Evolutionary conservation across 129 eudicot species (phyloP).

Genomic region (Pulicaria dysenterica): DNA sequence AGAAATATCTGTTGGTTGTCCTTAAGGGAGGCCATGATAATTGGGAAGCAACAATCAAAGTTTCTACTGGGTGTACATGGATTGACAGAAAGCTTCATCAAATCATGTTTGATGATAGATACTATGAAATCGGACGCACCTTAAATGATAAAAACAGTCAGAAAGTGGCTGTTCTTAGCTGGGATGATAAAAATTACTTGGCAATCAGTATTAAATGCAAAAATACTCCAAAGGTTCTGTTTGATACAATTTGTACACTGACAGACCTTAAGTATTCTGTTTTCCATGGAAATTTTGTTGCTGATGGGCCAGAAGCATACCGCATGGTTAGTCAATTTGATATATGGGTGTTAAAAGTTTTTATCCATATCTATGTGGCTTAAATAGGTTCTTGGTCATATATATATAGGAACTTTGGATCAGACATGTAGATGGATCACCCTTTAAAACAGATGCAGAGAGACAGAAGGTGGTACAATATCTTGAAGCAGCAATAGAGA

Average conservation of each 20-base stretch:
- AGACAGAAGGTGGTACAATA: not conserved
- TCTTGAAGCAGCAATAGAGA: slow-evolving; percentile 17
- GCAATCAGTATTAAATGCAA: not conserved
- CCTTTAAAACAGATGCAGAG: slow-evolving; percentile 9
- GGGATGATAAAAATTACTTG: not conserved
- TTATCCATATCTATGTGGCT: not conserved
- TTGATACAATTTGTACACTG: slow-evolving; percentile 12
- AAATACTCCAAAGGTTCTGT: slow-evolving; percentile 10
- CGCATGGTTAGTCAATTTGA: not conserved
- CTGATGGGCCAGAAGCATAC: slow-evolving; percentile 2
- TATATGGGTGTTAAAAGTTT: not conserved
- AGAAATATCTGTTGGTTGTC: not conserved
- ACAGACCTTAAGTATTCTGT: slow-evolving; percentile 13
- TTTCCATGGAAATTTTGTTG: slow-evolving; percentile 3
- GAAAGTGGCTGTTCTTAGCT: not conserved
- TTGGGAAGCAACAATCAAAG: not conserved
- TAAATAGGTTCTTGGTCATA: not conserved
- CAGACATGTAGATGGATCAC: slow-evolving; percentile 7
- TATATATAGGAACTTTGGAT: slow-evolving; percentile 13
- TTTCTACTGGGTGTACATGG: slow-evolving; percentile 5
- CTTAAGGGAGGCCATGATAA: not conserved
- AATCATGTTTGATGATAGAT: not conserved
- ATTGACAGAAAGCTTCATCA: slow-evolving; percentile 8
- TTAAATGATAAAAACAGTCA: not conserved
- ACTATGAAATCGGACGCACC: not conserved